These are phyloP conservation scores for Angophora floribunda DNA, from an alignment of 345 rosid species.

Conservation along the genomic window DNA sequence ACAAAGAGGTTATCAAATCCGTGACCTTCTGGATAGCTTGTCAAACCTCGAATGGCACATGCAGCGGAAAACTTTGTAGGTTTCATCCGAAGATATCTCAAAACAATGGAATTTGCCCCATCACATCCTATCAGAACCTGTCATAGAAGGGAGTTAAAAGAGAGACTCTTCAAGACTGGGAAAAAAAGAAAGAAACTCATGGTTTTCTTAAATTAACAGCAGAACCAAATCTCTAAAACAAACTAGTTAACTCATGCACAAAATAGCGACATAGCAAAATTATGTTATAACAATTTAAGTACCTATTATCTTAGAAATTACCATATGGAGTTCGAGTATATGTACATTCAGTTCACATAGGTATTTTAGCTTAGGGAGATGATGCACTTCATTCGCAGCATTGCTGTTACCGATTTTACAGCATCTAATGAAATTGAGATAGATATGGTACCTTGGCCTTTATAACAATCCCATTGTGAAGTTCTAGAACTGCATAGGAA, in stretches of 20 bases:
- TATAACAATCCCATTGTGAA: conserved; percentile 17
- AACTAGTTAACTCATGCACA: background rate
- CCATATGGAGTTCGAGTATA: background rate
- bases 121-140: conserved; percentile 47
- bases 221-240: background rate
- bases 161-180: background rate
- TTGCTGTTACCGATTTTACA: background rate
- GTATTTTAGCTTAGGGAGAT: background rate
- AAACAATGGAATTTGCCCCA: conserved; percentile 34
- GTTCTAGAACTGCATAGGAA: conserved; percentile 12
- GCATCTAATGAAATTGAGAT: background rate
- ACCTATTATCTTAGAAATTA: background rate
- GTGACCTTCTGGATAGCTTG: conserved; percentile 31
- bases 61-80: conserved; percentile 15
- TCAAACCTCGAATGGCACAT: conserved; percentile 34
- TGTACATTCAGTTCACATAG: background rate
- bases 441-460: conserved; percentile 22
- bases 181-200: background rate
- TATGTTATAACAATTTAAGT: background rate
- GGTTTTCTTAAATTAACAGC: background rate
- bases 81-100: conserved; percentile 21
- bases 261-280: background rate
- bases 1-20: conserved; percentile 15
- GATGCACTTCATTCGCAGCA: background rate
- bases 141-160: background rate